Evolutionary conservation across 371 early-diverging fungal species (phyloP).

Genomic region (Gilbertella persicaria): DNA sequence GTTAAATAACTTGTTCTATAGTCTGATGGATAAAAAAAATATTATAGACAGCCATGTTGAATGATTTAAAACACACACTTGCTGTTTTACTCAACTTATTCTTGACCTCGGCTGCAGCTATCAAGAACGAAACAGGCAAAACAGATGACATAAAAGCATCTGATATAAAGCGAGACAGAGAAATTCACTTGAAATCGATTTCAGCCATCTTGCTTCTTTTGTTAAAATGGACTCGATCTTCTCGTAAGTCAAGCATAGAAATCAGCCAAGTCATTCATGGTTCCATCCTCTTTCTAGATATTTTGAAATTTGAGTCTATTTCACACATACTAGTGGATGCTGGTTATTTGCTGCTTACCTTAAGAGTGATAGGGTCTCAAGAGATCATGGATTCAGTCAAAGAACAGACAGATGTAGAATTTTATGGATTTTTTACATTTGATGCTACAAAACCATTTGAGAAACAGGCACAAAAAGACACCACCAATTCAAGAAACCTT

Average conservation of each 20-base stretch:
- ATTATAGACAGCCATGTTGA: slow-evolving; percentile 38
- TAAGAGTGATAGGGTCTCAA: slow-evolving; percentile 80
- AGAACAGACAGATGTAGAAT: slow-evolving; percentile 60
- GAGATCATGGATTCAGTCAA: slow-evolving; percentile 54
- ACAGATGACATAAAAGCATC: slow-evolving; percentile 8
- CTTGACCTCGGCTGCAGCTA: slow-evolving; percentile 33
- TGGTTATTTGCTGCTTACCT: slow-evolving; percentile 74
- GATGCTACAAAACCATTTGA: slow-evolving; percentile 23
- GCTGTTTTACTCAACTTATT: slow-evolving; percentile 48
- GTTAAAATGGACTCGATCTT: slow-evolving; percentile 71
- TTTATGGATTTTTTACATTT: slow-evolving; percentile 52
- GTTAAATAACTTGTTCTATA: slow-evolving; percentile 14
- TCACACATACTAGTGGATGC: slow-evolving; percentile 79
- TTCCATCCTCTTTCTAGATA: slow-evolving; percentile 40
- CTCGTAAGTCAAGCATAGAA: slow-evolving; percentile 46
- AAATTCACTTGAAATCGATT: slow-evolving; percentile 77
- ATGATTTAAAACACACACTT: slow-evolving; percentile 46
- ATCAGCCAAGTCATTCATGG: neutral
- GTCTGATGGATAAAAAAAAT: neutral
- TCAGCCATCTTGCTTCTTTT: slow-evolving; percentile 69
- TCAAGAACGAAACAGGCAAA: neutral
- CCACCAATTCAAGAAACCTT: slow-evolving; percentile 59
- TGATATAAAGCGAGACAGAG: slow-evolving; percentile 62
- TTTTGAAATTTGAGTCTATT: slow-evolving; percentile 74
- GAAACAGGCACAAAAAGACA: neutral